Evolutionary conservation across 768 basidiomycete genomes (phyloP).

Genomic region (Trametes gibbosa): DNA sequence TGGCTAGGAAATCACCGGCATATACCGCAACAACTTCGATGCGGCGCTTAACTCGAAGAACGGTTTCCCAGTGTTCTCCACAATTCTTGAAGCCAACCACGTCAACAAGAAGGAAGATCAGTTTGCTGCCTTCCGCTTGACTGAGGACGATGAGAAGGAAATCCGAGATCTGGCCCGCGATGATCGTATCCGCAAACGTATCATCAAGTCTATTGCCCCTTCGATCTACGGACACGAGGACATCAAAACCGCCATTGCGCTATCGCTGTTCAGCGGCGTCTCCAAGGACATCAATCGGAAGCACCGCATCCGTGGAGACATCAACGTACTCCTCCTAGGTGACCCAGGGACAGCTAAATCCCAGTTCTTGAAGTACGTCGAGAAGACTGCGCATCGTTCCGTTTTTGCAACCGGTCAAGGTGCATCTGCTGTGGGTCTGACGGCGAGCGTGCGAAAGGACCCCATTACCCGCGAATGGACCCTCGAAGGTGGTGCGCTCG

Average conservation of each 20-base stretch:
- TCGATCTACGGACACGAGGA: constrained; percentile 99
- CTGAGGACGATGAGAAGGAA: constrained; percentile 93
- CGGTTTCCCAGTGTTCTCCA: constrained; percentile 99
- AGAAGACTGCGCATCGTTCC: constrained; percentile 96
- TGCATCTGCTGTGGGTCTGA: constrained; percentile 96
- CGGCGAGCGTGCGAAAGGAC: constrained; percentile 98
- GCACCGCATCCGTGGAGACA: constrained; percentile 94
- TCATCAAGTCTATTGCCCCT: constrained; percentile 97
- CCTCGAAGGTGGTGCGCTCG: constrained; percentile 94
- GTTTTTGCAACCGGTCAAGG: constrained; percentile 99
- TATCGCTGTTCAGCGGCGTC: constrained; percentile 93
- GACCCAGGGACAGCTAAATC: constrained; percentile 99
- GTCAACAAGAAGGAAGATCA: constrained; percentile 99
- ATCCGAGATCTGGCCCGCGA: constrained; percentile 87
- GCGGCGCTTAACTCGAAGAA: constrained; percentile 98
- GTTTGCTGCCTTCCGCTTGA: constrained; percentile 96
- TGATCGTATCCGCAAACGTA: constrained; percentile 93
- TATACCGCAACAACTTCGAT: constrained; percentile 99
- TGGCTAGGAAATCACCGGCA: constrained; percentile 88
- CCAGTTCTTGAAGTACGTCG: constrained; percentile 97
- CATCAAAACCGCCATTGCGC: constrained; percentile 95
- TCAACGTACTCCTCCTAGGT: constrained; percentile 93
- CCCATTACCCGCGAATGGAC: constrained; percentile 98
- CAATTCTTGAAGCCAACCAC: constrained; percentile 97
- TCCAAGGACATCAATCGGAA: constrained; percentile 96